Base-by-base conservation (phyloP, 1,139 yeast genomes). In the Candida buenavistaensis region DNA sequence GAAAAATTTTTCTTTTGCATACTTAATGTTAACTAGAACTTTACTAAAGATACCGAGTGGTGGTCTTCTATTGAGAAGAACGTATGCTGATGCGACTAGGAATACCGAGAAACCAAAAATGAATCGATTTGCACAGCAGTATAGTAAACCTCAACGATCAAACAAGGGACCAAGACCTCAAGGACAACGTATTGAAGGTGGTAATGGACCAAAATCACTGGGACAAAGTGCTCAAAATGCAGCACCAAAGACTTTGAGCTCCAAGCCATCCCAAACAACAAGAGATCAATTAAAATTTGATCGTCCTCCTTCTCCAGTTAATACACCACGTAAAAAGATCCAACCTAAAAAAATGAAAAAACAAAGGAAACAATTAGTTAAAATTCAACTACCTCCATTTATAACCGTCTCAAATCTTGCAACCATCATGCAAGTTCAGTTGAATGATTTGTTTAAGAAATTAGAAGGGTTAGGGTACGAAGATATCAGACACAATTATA, bases 401-500 rank as follows among this genome's bases (percentile, higher is more conserved):
- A 70, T 85, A 3, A 76, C 90, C 0, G 84, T 88, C 1, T 71
- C 89, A 3, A 86, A 88, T 44, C 66, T 90, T 28, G 84, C 97
- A 0, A 79, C 83, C 25, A 66, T 86, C 26, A 62, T 92, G 47
- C 73, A 76, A 38, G 76, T 85, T 9, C 77, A 89, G 8, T 72
- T 85, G 22, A 76, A 75, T 21, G 72, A 68, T 14, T 68, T 92
- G 7, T 67, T 83, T 35, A 59, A 61, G 30, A 80, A 78, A 35
- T 68, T 92, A 59, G 64, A 67, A 37, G 75, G 66, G 1, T 66
- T 88, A 50, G 98, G 97, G 0, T 90, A 84, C 52, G 84, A 82
- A 37, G 80, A 83, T 39, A 70, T 80, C 49, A 72, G 84, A 12
- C 84, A 83, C 47, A 87, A 87, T 46, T 86, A 81, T 56, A 86